Percentiles rank a stretch among this genome's conserved stretches.
Conservation (phyloP, 2,329 filamentous ascomycete genomes). For the Microthyrium microscopicum region DNA sequence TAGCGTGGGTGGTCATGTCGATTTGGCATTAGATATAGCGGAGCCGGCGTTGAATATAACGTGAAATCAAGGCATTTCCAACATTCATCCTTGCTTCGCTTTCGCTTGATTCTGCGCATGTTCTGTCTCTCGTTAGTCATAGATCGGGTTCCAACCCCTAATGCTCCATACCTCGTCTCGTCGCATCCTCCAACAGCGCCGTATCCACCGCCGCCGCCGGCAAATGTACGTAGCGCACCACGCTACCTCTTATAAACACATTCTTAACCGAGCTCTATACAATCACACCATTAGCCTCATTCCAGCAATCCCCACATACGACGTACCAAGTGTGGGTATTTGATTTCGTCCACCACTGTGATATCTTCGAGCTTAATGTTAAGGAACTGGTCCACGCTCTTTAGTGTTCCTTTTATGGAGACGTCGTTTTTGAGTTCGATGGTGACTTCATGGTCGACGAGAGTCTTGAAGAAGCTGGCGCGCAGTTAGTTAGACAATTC, state of each 20-base stretch:
- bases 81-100: constrained; percentile 14
- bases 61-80: not conserved
- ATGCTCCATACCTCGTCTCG: constrained; percentile 50
- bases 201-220: constrained; percentile 71
- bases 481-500: not conserved
- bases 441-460: constrained; percentile 92
- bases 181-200: constrained; percentile 77
- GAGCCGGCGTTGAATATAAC: too few relatives aligned
- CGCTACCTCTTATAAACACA: constrained; percentile 85
- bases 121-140: constrained; percentile 10
- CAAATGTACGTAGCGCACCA: constrained; percentile 83
- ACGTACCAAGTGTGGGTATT: constrained; percentile 78
- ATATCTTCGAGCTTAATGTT: constrained; percentile 61
- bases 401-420: constrained; percentile 84
- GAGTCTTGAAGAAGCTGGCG: constrained; percentile 45
- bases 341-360: constrained; percentile 76
- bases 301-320: not conserved
- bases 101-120: constrained; percentile 18
- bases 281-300: not conserved
- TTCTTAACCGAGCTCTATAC: constrained; percentile 67
- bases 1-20: too few relatives aligned
- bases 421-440: constrained; percentile 99
- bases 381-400: constrained; percentile 28
- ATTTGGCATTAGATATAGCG: too few relatives aligned
- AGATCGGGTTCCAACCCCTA: not conserved